Evolutionary conservation across 2,329 filamentous ascomycete genomes (phyloP), one percentile per base, ranked within the genome.

Genomic region (Exophiala calicioides): DNA sequence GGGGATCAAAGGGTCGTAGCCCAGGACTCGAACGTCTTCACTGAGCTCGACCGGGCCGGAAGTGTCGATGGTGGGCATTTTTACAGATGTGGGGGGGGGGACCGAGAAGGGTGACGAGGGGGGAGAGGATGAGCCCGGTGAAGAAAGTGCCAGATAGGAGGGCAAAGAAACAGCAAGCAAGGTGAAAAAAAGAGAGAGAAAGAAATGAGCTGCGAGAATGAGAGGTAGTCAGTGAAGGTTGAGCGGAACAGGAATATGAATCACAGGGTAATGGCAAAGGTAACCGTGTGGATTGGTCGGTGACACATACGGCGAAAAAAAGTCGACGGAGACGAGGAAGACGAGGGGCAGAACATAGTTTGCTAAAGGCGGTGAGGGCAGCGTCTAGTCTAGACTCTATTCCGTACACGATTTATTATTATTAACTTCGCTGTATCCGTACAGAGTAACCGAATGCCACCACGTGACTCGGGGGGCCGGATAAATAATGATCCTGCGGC

Each of bases 1-100:
- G 5, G 93, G 84, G 10, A 89, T 96, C 58, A 98, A 77, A 61
- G 88, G 91, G 67, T 95, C 95, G 79, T 94, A 91, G 60, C 91
- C 91, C 54, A 86, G 85, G 68, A 90, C 85, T 88, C 57, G 51
- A 21, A 54, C 51, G 32, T 59, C 57, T 45, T 59, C 57, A 29
- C 42, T 54, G 30, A 52, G 13, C 44, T 53, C 48, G 41, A 47
- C 39, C 18, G 56, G 48, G 13, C 39, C 20, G 39, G 38, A 12
- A 44, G 45, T 31, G 39, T 57, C 58, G 42, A 47, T 47, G 42
- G 15, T 66, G 60, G 1, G 73, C 66, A 3, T 69, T 70, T 62
- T 84, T 82, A 21, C 83, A 69, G 59, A 82, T 88, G 73, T 62
- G 74, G n/a, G n/a, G n/a, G n/a, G n/a, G n/a, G n/a, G n/a, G 19